A percentile compares a stretch with the other conserved stretches of the same genome.
Conservation (phyloP, 2,329 filamentous ascomycete genomes). For the Fusarium camptoceras region DNA sequence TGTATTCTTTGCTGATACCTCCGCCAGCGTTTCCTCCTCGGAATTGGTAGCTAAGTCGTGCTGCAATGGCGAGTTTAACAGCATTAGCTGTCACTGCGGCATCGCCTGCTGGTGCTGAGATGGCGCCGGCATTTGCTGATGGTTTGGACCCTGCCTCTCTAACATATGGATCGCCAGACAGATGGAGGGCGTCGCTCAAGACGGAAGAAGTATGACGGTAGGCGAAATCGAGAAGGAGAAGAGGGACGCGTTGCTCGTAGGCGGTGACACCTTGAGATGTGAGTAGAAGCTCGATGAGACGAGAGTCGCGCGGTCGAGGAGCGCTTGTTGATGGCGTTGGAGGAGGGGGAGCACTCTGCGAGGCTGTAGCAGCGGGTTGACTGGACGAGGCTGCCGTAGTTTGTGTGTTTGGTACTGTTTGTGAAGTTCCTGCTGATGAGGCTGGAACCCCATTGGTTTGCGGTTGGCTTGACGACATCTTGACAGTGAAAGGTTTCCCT, state of each 20-base stretch:
- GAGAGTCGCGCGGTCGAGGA: conserved; percentile 79
- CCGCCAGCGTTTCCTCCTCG: conserved; percentile 64
- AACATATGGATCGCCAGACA: conserved; percentile 75
- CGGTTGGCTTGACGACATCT: conserved; percentile 55
- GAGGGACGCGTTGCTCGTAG: conserved; percentile 84
- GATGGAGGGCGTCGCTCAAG: conserved; percentile 76
- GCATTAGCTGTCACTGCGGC: conserved; percentile 73
- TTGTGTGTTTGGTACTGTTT: conserved; percentile 54
- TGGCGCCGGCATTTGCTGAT: conserved; percentile 62
- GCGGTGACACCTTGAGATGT: conserved; percentile 81
- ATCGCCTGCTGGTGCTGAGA: conserved; percentile 61
- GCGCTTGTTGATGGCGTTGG: conserved; percentile 54
- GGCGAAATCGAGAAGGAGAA: conserved; percentile 86
- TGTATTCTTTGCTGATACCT: conserved; percentile 77
- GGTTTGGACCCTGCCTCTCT: conserved; percentile 66
- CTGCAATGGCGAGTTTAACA: conserved; percentile 78
- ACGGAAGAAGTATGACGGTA: conserved; percentile 83
- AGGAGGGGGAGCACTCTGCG: conserved; percentile 44
- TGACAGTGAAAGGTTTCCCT: conserved; percentile 6
- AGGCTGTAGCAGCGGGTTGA: conserved; percentile 40
- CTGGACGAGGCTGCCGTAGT: conserved; percentile 46
- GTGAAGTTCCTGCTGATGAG: conserved; percentile 54
- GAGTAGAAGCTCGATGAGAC: conserved; percentile 83
- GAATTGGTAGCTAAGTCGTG: conserved; percentile 77
- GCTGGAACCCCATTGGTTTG: conserved; percentile 66